Evolutionary conservation across 352 stramenopile genomes (phyloP), one percentile per base, ranked within the genome.

Genomic region (Phytophthora constricta): DNA sequence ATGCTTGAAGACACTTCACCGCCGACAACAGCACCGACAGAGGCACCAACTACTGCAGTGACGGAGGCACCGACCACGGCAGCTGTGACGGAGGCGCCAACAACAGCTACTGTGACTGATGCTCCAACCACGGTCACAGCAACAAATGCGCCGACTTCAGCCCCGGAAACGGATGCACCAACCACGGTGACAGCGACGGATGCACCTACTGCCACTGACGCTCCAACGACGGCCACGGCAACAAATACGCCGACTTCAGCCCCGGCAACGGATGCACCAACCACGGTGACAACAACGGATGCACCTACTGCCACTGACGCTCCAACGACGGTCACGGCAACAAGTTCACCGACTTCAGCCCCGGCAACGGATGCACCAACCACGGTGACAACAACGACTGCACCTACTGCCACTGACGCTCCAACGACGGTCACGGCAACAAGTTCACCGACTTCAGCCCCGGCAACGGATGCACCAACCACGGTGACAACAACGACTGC

Each of bases 21-120:
- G 1, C 47, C 25, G 5, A 60, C 53, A 7, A 37, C 53, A 22
- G 9, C 37, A 11, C 42, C 53, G 41, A 37, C 31, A 13, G 31
- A 37, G 31, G 31, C 31, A 37, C 31, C 31, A n/a, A n/a, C n/a
- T n/a, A n/a, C n/a, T n/a, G n/a, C n/a, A n/a, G n/a, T n/a, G n/a
- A n/a, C n/a, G n/a, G n/a, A n/a, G n/a, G n/a, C n/a, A n/a, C n/a
- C n/a, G n/a, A n/a, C n/a, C n/a, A n/a, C n/a, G n/a, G n/a, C n/a
- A n/a, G n/a, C n/a, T n/a, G n/a, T n/a, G n/a, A 42, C 34, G 3
- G 10, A 16, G 3, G 34, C 34, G 2, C 34, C 34, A 4, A 62
- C 54, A 19, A 27, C 62, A n/a, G 55, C 62, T 22, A 55, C 62
- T 17, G 25, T 47, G 14, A 70, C 63, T 26, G 20, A 43, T 3